Percentiles rank a stretch among this genome's conserved stretches.
Conservation (phyloP, 2,329 filamentous ascomycete species). For the Paramyrothecium roridum region DNA sequence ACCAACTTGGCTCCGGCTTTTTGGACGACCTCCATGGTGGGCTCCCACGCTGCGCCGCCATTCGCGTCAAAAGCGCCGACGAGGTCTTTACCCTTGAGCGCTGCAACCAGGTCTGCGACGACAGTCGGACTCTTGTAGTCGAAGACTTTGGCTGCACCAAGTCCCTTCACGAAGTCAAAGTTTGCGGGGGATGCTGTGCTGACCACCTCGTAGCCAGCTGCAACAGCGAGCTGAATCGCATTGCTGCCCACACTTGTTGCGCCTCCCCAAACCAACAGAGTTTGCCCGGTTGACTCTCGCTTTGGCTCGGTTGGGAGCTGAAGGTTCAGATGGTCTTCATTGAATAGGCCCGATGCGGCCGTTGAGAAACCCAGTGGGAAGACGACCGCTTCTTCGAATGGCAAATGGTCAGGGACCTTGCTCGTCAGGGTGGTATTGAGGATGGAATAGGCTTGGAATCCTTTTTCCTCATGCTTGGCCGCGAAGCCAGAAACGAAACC, state of each 20-base stretch:
- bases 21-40: neutral
- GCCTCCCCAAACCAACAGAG: slow-evolving; percentile 39
- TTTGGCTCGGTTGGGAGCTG: slow-evolving; percentile 22
- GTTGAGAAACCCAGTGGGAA: slow-evolving; percentile 4
- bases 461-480: neutral
- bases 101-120: slow-evolving; percentile 8
- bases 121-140: slow-evolving; percentile 29
- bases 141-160: slow-evolving; percentile 39
- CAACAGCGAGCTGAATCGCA: slow-evolving; percentile 40
- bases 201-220: slow-evolving; percentile 39
- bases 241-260: slow-evolving; percentile 39
- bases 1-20: slow-evolving; percentile 1
- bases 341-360: slow-evolving; percentile 3
- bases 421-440: neutral
- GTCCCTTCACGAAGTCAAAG: slow-evolving; percentile 31
- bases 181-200: slow-evolving; percentile 37
- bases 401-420: neutral
- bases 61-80: slow-evolving; percentile 8
- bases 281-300: neutral
- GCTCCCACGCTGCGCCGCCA: neutral
- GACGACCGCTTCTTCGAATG: slow-evolving; percentile 1
- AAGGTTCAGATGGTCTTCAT: slow-evolving; percentile 3
- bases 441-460: neutral
- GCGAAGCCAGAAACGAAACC: neutral
- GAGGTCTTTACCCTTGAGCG: neutral